Base-by-base conservation (phyloP, 2,329 filamentous ascomycete species). In the Alternaria ventricosa region DNA sequence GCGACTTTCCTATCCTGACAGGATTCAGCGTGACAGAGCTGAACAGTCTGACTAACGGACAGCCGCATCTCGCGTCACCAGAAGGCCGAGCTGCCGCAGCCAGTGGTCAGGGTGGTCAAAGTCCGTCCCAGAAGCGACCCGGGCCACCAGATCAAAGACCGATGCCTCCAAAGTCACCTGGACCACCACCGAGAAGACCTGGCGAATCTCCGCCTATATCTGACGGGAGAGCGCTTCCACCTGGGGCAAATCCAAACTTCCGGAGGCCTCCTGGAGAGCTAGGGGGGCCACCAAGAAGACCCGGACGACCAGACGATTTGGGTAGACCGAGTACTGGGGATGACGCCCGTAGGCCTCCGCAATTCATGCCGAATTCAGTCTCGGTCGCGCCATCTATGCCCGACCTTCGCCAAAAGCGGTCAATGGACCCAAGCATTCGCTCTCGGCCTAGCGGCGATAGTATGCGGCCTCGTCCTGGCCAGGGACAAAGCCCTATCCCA, bases 21-120 rank as follows among this genome's bases (percentile, higher is more conserved):
- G 95, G 95, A 8, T 98, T 99, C 77, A 92, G 95, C 71, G 86
- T 88, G 55, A 88, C 87, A 64, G 94, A 97, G 81, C 84, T 91
- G 64, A 92, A 95, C 55, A 86, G 90, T 71, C 87, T 98, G 49
- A 83, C 91, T 33, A 92, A 91, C 51, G 70, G 73, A n/a, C 68
- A 73, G 36, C 75, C 76, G 11, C 73, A 78, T 23, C 62, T 73
- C 6, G 76, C 75, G 10, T 75, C 76, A 6, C 64, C 69, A 51
- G 75, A 75, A 60, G 74, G 68, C 12, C 75, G 75, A 23, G 67
- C 68, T 6, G 61, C 63, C 23, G 60, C 60, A 56, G 55, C 60
- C 33, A 57, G 55, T 8, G 55, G 64, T 2, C 59, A 60, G 20
- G 61, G 64, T 8, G 59, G 61, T 5, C 59, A 62, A 30, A 65